phyloP scores from a whole-genome alignment of 2,329 filamentous ascomycete species.

The Botrytis deweyae region DNA sequence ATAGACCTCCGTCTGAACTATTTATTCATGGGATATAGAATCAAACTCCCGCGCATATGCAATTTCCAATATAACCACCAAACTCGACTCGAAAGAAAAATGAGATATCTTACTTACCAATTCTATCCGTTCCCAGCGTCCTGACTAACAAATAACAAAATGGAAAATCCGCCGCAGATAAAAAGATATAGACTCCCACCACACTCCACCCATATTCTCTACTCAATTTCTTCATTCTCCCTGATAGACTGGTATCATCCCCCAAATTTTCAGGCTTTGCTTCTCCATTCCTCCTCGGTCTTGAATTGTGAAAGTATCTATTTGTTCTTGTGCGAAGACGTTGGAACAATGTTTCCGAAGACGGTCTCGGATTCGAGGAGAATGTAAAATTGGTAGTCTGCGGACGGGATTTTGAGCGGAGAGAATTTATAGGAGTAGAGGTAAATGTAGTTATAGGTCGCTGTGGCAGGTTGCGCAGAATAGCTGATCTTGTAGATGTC shows the following conservation, averaged over 20 bases:
- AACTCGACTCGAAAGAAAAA: background rate
- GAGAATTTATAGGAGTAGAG: background rate
- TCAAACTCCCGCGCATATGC: background rate
- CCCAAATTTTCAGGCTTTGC: slow-evolving; percentile 19
- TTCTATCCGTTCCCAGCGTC: slow-evolving; percentile 77
- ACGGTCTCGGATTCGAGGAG: background rate
- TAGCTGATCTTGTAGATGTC: background rate
- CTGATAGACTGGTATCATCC: slow-evolving; percentile 32
- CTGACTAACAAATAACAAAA: slow-evolving; percentile 91
- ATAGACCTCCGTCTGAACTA: background rate
- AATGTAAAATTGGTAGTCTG: slow-evolving; percentile 16
- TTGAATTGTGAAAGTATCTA: slow-evolving; percentile 31
- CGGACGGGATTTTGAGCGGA: slow-evolving; percentile 5
- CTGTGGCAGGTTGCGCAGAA: slow-evolving; percentile 1
- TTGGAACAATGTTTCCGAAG: slow-evolving; percentile 27
- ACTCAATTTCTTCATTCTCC: slow-evolving; percentile 71
- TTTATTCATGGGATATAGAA: slow-evolving; percentile 8
- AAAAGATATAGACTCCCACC: slow-evolving; percentile 80
- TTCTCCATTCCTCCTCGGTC: slow-evolving; percentile 25
- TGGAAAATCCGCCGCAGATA: slow-evolving; percentile 88
- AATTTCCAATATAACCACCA: background rate
- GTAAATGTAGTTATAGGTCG: slow-evolving; percentile 8
- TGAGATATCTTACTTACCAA: slow-evolving; percentile 56
- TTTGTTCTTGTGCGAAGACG: slow-evolving; percentile 30
- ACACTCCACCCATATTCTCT: slow-evolving; percentile 94